These are phyloP conservation scores for Krasilnikovozyma curviuscula DNA, from an alignment of 768 basidiomycete genomes.

Conservation along the genomic window DNA sequence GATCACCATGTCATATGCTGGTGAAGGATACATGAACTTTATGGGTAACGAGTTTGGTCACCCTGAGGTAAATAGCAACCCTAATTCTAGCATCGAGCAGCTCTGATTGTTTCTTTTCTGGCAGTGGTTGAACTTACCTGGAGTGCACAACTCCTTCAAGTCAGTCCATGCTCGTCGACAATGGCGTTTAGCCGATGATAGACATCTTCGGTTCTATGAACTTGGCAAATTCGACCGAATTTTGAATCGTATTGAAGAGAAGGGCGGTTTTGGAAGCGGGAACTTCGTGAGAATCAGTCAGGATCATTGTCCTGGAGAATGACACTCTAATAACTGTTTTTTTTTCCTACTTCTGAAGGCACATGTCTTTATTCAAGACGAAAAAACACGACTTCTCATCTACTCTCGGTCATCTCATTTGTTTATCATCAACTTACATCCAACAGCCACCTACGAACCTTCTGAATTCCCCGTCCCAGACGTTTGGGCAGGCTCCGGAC, in stretches of 20 bases:
- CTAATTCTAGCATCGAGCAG: not conserved
- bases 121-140: constrained; percentile 14
- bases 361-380: constrained; percentile 7
- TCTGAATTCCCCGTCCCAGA: not conserved
- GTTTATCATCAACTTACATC: constrained; percentile 10
- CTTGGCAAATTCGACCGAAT: constrained; percentile 3
- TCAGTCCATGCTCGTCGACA: constrained; percentile 11
- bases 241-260: constrained; percentile 3
- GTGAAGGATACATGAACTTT: constrained; percentile 14
- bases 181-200: constrained; percentile 11
- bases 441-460: not conserved
- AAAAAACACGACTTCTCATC: constrained; percentile 3
- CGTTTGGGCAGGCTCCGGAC: not conserved
- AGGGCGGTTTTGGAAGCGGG: constrained; percentile 4
- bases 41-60: constrained; percentile 18
- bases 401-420: constrained; percentile 5
- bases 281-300: too few relatives aligned
- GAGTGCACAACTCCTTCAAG: constrained; percentile 8
- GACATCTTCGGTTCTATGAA: constrained; percentile 7
- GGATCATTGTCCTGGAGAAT: too few relatives aligned
- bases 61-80: constrained; percentile 6
- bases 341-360: too few relatives aligned
- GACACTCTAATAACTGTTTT: too few relatives aligned
- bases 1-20: constrained; percentile 10
- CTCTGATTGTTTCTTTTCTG: not conserved